phyloP scores from a whole-genome alignment of 2,329 filamentous ascomycete genomes.

The Botrytis pseudocinerea region DNA sequence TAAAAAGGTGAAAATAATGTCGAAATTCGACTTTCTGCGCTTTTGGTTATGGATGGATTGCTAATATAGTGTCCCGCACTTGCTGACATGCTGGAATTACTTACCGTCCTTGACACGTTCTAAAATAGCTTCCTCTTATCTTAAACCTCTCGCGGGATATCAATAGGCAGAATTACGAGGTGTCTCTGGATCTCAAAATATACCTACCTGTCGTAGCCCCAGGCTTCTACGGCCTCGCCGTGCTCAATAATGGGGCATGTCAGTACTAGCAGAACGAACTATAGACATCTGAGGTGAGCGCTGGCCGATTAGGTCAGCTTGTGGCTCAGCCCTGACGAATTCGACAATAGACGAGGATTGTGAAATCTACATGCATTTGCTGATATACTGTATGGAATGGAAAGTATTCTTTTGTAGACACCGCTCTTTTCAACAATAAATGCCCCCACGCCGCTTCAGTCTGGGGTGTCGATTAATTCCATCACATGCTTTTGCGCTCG shows the following conservation, averaged over 20 bases:
- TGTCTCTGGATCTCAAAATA: background rate
- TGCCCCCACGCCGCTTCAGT: conserved; percentile 8
- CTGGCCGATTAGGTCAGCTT: conserved; percentile 5
- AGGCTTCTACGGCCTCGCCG: conserved; percentile 1
- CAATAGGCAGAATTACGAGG: conserved; percentile 9
- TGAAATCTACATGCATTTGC: background rate
- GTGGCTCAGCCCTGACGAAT: conserved; percentile 10
- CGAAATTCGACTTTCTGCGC: background rate
- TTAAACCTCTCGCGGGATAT: background rate
- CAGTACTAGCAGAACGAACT: background rate
- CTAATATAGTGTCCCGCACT: background rate
- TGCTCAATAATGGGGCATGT: background rate
- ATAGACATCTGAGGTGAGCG: conserved; percentile 5
- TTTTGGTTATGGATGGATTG: background rate
- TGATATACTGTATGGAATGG: background rate
- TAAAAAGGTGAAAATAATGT: background rate
- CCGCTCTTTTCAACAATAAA: background rate
- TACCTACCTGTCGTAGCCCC: background rate
- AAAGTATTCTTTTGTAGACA: background rate
- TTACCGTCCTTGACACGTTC: background rate
- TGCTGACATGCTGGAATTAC: background rate
- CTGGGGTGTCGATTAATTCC: background rate
- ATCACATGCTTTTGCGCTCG: background rate
- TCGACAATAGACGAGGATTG: background rate
- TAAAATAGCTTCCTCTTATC: conserved; percentile 8